Conservation (phyloP, 129 eudicot genomes). For the Scalesia atractyloides region DNA sequence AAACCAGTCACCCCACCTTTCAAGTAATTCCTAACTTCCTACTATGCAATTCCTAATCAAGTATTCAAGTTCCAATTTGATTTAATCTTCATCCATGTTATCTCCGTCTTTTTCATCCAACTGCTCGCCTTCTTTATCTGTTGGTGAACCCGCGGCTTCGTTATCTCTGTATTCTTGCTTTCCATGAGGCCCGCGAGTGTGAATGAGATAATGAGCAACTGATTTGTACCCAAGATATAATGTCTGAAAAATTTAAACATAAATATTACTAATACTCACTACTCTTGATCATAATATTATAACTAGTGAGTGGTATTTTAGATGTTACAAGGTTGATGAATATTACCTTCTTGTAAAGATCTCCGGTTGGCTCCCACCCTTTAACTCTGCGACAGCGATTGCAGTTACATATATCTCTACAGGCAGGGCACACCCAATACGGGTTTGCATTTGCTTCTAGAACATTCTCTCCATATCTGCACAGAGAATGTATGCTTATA, state of each 20-base stretch:
- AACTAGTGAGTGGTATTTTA: neutral
- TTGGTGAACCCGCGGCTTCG: neutral
- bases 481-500: conserved; percentile 2
- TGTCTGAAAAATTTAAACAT: conserved; percentile 34
- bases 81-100: no score
- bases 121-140: conserved; percentile 22
- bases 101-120: no score
- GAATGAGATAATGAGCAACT: conserved; percentile 76
- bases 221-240: conserved; percentile 52
- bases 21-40: no score
- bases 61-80: no score
- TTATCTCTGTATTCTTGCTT: conserved; percentile 28
- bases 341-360: conserved; percentile 55
- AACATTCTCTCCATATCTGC: conserved; percentile 77
- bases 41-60: no score
- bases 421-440: conserved; percentile 65
- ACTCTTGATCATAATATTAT: neutral
- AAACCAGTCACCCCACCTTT: no score
- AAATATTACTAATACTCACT: neutral
- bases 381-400: conserved; percentile 66
- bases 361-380: conserved; percentile 67
- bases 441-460: conserved; percentile 54
- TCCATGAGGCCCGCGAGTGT: conserved; percentile 35
- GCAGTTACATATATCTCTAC: conserved; percentile 84
- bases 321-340: conserved; percentile 4